A percentile compares a stretch with the other conserved stretches of the same genome.
These are phyloP conservation scores for Beauveria scarabaeidicola DNA, from an alignment of 2,329 filamentous ascomycete species.

Conservation along the genomic window DNA sequence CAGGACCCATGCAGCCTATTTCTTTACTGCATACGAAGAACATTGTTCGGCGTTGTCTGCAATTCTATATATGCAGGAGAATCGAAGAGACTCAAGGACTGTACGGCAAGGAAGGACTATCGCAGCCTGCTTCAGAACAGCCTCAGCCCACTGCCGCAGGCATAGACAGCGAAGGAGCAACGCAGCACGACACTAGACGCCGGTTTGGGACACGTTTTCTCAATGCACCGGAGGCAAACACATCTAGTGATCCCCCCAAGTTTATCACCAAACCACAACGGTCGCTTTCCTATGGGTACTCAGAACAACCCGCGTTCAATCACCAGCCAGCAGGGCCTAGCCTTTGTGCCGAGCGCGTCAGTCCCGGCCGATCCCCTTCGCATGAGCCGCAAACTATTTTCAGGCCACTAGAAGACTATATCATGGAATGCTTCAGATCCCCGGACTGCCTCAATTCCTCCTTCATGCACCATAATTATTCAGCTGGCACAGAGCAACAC, in stretches of 20 bases:
- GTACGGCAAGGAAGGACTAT: background rate
- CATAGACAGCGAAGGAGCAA: background rate
- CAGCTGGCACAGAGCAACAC: constrained; percentile 10
- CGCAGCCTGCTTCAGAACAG: background rate
- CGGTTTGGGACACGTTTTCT: constrained; percentile 6
- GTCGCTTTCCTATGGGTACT: constrained; percentile 38
- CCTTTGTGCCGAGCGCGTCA: constrained; percentile 7
- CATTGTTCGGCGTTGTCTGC: constrained; percentile 26
- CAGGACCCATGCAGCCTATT: constrained; percentile 19
- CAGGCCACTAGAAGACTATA: constrained; percentile 67
- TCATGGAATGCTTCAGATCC: constrained; percentile 59
- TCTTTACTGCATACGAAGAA: constrained; percentile 27
- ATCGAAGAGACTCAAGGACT: background rate
- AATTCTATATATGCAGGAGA: constrained; percentile 22
- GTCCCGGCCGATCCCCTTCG: constrained; percentile 12
- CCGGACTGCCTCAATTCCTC: constrained; percentile 68
- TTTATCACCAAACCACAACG: constrained; percentile 14
- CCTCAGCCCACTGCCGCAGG: background rate
- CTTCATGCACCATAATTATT: constrained; percentile 40
- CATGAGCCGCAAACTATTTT: constrained; percentile 55
- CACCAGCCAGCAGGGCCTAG: background rate
- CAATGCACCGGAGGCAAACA: background rate
- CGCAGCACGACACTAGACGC: background rate
- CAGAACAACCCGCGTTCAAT: constrained; percentile 28
- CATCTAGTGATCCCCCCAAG: background rate